Conservation (phyloP, 768 basidiomycete species). For the Kwoniella sp. region DNA sequence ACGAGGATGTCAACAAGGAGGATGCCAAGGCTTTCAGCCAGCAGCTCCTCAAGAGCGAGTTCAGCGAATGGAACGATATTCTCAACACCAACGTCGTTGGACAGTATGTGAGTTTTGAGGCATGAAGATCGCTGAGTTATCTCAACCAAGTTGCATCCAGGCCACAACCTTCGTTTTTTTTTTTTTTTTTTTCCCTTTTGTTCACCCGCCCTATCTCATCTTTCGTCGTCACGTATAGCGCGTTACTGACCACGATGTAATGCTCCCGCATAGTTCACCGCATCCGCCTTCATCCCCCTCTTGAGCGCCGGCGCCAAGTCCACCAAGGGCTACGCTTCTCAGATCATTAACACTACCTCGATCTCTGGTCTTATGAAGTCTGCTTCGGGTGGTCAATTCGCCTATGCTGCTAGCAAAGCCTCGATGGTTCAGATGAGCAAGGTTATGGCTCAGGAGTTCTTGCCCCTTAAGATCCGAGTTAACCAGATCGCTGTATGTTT, state of each 20-base stretch:
- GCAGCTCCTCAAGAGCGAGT: conserved; percentile 36
- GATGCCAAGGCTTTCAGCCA: conserved; percentile 29
- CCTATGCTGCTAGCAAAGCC: conserved; percentile 43
- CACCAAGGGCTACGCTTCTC: conserved; percentile 41
- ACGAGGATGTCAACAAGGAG: conserved; percentile 30
- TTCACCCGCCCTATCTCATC: background rate
- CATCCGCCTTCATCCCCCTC: conserved; percentile 47
- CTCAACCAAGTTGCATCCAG: background rate
- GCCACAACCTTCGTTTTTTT: too few relatives aligned
- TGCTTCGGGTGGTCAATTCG: conserved; percentile 44
- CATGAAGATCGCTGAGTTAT: background rate
- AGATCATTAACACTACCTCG: conserved; percentile 43
- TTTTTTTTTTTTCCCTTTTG: too few relatives aligned
- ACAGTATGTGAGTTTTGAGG: conserved; percentile 31
- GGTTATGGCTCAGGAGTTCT: conserved; percentile 40
- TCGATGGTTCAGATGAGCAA: conserved; percentile 42
- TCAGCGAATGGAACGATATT: conserved; percentile 36
- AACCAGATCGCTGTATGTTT: conserved; percentile 46
- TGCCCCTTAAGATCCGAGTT: conserved; percentile 39
- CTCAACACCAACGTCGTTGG: conserved; percentile 34
- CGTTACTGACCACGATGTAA: background rate
- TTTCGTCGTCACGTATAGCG: background rate
- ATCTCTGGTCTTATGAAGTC: conserved; percentile 42
- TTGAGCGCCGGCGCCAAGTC: conserved; percentile 30
- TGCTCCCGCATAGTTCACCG: conserved; percentile 29